Percentiles rank a stretch among this genome's conserved stretches.
Evolutionary conservation across 2,329 filamentous ascomycete species (phyloP).

Genomic region (Alternaria arborescens): DNA sequence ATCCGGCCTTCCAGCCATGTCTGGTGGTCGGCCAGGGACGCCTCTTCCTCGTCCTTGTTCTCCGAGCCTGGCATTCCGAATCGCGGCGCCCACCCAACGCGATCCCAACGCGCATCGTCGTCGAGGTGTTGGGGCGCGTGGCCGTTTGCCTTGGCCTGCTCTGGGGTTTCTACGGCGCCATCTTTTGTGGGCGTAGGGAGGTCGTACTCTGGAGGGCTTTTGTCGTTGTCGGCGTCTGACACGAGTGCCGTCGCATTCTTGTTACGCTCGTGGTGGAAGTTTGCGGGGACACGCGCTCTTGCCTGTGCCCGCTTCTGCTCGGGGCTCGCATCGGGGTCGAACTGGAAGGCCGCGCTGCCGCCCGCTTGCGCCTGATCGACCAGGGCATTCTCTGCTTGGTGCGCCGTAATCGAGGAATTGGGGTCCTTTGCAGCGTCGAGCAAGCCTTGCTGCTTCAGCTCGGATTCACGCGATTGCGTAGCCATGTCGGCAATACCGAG

Average conservation of each 20-base stretch:
- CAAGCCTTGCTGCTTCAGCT: constrained; percentile 83
- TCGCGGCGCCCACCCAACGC: constrained; percentile 86
- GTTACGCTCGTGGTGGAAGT: constrained; percentile 68
- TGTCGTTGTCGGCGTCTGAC: constrained; percentile 69
- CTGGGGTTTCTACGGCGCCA: constrained; percentile 66
- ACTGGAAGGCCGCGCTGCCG: constrained; percentile 81
- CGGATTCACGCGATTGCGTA: constrained; percentile 54
- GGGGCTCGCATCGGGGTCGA: constrained; percentile 83
- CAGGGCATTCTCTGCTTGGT: constrained; percentile 76
- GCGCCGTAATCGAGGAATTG: constrained; percentile 70
- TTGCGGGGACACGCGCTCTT: constrained; percentile 69
- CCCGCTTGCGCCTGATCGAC: constrained; percentile 80
- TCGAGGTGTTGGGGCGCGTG: constrained; percentile 61
- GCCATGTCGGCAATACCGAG: constrained; percentile 37
- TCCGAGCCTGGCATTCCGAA: constrained; percentile 69
- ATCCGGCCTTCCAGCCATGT: constrained; percentile 86
- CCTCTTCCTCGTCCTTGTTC: constrained; percentile 64
- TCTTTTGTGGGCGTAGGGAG: constrained; percentile 77
- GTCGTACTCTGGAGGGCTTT: constrained; percentile 69
- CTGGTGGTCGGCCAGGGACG: constrained; percentile 82
- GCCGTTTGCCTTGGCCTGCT: constrained; percentile 62
- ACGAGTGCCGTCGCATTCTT: constrained; percentile 74
- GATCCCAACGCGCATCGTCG: constrained; percentile 59
- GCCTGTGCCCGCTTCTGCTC: constrained; percentile 87
- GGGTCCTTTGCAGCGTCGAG: constrained; percentile 80